Evolutionary conservation across 2,329 filamentous ascomycete species (phyloP).

Genomic region (Monilinia vaccinii-corymbosi): DNA sequence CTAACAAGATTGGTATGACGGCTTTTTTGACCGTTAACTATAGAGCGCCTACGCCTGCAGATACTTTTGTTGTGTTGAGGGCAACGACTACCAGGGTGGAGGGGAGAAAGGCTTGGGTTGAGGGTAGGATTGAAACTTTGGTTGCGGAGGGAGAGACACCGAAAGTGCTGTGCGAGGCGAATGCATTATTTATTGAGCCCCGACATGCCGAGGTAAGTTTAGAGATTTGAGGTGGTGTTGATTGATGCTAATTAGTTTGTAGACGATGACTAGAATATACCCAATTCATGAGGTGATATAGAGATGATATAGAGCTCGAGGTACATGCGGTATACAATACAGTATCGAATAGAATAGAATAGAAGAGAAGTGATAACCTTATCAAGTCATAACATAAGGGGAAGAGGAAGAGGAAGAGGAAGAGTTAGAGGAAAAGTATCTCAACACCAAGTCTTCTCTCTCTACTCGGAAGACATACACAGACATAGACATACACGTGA

Average conservation of each 20-base stretch:
- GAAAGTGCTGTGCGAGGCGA: conserved; percentile 67
- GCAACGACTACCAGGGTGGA: conserved; percentile 79
- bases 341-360: too few relatives aligned
- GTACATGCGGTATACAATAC: too few relatives aligned
- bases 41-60: conserved; percentile 67
- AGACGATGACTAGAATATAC: conserved; percentile 19
- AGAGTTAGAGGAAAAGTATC: too few relatives aligned
- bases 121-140: conserved; percentile 76
- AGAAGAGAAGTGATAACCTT: background rate
- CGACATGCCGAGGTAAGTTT: conserved; percentile 55
- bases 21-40: conserved; percentile 81
- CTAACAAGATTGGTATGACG: conserved; percentile 78
- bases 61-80: conserved; percentile 65
- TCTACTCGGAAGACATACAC: background rate
- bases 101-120: conserved; percentile 90
- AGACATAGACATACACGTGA: background rate
- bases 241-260: conserved; percentile 1
- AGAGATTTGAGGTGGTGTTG: background rate
- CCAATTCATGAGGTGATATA: conserved; percentile 5
- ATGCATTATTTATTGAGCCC: conserved; percentile 81
- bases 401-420: too few relatives aligned
- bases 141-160: conserved; percentile 53
- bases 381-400: too few relatives aligned
- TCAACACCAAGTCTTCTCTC: background rate
- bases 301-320: too few relatives aligned